Evolutionary conservation across 2,329 filamentous ascomycete genomes (phyloP).

Genomic region (Curvularia lunata): DNA sequence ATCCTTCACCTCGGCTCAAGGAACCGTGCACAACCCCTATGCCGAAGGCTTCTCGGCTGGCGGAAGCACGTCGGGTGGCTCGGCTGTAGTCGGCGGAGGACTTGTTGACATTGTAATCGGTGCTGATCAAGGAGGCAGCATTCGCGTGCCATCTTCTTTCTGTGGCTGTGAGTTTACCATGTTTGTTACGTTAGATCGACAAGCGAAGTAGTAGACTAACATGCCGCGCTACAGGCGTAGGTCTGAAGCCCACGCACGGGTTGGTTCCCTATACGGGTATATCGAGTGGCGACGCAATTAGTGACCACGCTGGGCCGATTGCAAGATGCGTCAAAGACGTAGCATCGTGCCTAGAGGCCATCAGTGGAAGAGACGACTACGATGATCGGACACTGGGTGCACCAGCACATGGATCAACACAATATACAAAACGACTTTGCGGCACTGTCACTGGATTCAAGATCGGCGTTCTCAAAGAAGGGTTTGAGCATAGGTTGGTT

Average conservation of each 20-base stretch:
- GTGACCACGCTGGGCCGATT: constrained; percentile 53
- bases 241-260: constrained; percentile 57
- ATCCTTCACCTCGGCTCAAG: constrained; percentile 55
- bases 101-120: constrained; percentile 49
- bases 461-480: constrained; percentile 37
- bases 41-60: constrained; percentile 55
- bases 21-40: constrained; percentile 51
- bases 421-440: constrained; percentile 24
- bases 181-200: too few species aligned
- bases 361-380: constrained; percentile 39
- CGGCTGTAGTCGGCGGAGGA: constrained; percentile 52
- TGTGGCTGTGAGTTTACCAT: constrained; percentile 38
- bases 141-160: constrained; percentile 47
- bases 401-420: constrained; percentile 30
- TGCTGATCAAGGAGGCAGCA: constrained; percentile 51
- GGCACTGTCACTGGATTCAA: constrained; percentile 29
- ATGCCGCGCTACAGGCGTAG: constrained; percentile 22
- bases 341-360: constrained; percentile 38
- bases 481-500: constrained; percentile 40
- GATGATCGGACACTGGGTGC: constrained; percentile 43
- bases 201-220: background rate
- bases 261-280: constrained; percentile 60
- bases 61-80: constrained; percentile 56
- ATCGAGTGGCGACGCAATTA: constrained; percentile 44
- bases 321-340: constrained; percentile 34